A percentile compares a stretch with the other conserved stretches of the same genome.
phyloP scores from a whole-genome alignment of 2,329 filamentous ascomycete species.

The Sclerotinia glacialis region DNA sequence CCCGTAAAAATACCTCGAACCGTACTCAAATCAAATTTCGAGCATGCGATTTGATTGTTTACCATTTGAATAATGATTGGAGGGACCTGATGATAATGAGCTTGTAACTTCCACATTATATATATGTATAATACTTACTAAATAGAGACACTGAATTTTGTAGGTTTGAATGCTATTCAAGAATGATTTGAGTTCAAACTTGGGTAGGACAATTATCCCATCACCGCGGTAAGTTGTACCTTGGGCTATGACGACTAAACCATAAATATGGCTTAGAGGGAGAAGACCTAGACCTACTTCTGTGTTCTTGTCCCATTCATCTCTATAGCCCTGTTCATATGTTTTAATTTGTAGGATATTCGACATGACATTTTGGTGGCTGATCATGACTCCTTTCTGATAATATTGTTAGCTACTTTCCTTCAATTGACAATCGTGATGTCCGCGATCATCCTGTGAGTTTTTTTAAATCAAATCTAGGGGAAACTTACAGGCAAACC shows the following conservation, averaged over 20 bases:
- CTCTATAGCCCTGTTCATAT: constrained; percentile 53
- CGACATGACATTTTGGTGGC: constrained; percentile 76
- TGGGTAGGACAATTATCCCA: constrained; percentile 67
- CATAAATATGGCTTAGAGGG: constrained; percentile 87
- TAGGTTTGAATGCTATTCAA: constrained; percentile 63
- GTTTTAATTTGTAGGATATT: constrained; percentile 52
- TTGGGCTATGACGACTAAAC: constrained; percentile 68
- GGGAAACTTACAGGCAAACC: constrained; percentile 59
- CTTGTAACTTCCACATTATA: neutral
- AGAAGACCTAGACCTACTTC: constrained; percentile 61
- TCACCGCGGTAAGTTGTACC: constrained; percentile 67
- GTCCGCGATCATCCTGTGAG: neutral
- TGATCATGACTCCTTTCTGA: constrained; percentile 81
- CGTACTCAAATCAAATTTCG: constrained; percentile 69
- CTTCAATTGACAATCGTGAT: neutral
- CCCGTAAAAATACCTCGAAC: constrained; percentile 67
- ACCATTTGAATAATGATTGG: constrained; percentile 78
- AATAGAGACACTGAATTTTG: constrained; percentile 64
- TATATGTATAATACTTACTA: constrained; percentile 51
- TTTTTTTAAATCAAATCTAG: neutral
- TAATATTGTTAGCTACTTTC: constrained; percentile 36
- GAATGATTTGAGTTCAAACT: constrained; percentile 69
- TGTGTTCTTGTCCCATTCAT: constrained; percentile 38
- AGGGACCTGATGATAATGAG: constrained; percentile 55
- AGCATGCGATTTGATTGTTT: constrained; percentile 58